These are phyloP conservation scores for Silene coronaria DNA, from an alignment of 179 eudicot species.

Conservation along the genomic window DNA sequence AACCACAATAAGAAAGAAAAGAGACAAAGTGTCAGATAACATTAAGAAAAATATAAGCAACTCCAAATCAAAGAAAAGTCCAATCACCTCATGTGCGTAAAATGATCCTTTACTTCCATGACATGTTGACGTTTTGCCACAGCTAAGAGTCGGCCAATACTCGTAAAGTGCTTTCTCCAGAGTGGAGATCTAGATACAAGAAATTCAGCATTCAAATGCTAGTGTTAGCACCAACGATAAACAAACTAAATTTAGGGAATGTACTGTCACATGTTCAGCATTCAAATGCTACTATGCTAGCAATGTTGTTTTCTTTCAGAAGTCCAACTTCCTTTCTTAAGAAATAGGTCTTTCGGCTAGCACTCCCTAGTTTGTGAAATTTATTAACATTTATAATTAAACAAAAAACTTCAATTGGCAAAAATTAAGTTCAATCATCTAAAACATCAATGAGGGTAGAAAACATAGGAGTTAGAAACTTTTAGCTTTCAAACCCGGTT, in stretches of 20 bases:
- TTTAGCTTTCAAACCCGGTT: neutral
- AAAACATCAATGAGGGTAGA: neutral
- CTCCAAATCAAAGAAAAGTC: neutral
- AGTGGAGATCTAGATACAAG: conserved; percentile 52
- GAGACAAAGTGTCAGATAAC: conserved; percentile 29
- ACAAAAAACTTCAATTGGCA: neutral
- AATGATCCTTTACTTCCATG: conserved; percentile 65
- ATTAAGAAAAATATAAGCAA: conserved; percentile 11
- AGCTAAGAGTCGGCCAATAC: conserved; percentile 88
- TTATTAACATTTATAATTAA: neutral
- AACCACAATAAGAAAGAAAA: conserved; percentile 36
- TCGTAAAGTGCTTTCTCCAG: conserved; percentile 43
- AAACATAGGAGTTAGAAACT: neutral
- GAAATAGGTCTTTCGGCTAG: too few relatives aligned
- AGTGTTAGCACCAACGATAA: too few relatives aligned
- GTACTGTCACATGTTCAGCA: too few relatives aligned
- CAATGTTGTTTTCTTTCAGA: too few relatives aligned
- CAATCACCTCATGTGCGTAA: conserved; percentile 90
- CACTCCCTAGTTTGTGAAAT: too few relatives aligned
- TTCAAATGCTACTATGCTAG: too few relatives aligned
- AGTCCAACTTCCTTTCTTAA: too few relatives aligned
- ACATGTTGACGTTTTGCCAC: conserved; percentile 60
- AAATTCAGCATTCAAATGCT: neutral
- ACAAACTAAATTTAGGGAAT: too few relatives aligned
- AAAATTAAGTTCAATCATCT: neutral